phyloP scores from a whole-genome alignment of 2,329 filamentous ascomycete genomes.

The Microdochium bolleyi region DNA sequence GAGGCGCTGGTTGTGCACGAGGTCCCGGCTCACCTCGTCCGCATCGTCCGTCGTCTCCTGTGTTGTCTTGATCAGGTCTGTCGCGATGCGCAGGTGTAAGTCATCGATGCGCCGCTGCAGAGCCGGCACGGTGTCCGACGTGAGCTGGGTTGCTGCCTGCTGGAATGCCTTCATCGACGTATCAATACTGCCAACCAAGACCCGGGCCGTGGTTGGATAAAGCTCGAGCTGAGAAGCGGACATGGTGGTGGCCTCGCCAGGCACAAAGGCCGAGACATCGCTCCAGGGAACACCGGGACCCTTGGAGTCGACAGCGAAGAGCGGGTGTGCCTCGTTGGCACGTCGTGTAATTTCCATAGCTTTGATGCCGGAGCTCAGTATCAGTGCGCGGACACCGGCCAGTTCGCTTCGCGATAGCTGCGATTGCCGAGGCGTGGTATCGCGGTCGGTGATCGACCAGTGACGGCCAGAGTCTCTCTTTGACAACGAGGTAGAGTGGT shows the following conservation, averaged over 20 bases:
- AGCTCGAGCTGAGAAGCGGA: slow-evolving; percentile 31
- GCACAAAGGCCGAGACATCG: slow-evolving; percentile 32
- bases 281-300: slow-evolving; percentile 26
- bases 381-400: slow-evolving; percentile 66
- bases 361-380: slow-evolving; percentile 83
- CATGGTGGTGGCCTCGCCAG: slow-evolving; percentile 19
- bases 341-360: slow-evolving; percentile 70
- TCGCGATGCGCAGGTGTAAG: slow-evolving; percentile 36
- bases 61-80: slow-evolving; percentile 52
- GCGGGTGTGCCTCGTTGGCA: slow-evolving; percentile 39
- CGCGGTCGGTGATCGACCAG: slow-evolving; percentile 44
- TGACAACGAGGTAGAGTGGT: slow-evolving; percentile 7
- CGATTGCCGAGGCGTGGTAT: slow-evolving; percentile 24
- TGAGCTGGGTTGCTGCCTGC: slow-evolving; percentile 51
- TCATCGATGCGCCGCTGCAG: slow-evolving; percentile 40
- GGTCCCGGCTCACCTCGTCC: slow-evolving; percentile 67
- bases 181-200: slow-evolving; percentile 38
- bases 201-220: slow-evolving; percentile 44
- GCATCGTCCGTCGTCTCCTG: slow-evolving; percentile 67
- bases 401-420: slow-evolving; percentile 63
- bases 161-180: slow-evolving; percentile 47
- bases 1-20: slow-evolving; percentile 69
- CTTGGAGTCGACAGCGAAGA: slow-evolving; percentile 20
- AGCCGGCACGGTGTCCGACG: slow-evolving; percentile 43
- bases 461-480: slow-evolving; percentile 22